A percentile compares a stretch with the other conserved stretches of the same genome.
Evolutionary conservation across 2,329 filamentous ascomycete species (phyloP).

Genomic region (Microsporum audouinii): DNA sequence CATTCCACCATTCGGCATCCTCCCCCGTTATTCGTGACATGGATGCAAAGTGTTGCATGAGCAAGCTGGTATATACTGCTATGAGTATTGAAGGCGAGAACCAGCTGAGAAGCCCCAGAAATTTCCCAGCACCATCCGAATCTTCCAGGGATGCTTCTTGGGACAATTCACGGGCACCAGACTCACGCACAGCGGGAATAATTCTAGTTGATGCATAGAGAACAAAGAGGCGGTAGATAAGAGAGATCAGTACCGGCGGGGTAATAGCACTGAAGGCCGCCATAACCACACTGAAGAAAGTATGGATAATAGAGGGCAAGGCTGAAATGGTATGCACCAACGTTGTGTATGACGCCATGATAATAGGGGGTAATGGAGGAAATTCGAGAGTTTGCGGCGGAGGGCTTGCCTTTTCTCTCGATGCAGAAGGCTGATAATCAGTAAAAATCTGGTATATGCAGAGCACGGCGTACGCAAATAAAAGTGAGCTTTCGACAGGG

Average conservation of each 20-base stretch:
- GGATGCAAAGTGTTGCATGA: conserved; percentile 90
- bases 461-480: conserved; percentile 96
- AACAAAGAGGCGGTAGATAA: conserved; percentile 86
- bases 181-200: conserved; percentile 83
- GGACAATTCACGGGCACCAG: conserved; percentile 68
- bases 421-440: conserved; percentile 76
- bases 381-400: conserved; percentile 57
- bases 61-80: conserved; percentile 85
- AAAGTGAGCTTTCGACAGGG: conserved; percentile 82
- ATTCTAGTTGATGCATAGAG: conserved; percentile 93
- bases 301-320: conserved; percentile 72
- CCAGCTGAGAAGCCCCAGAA: conserved; percentile 77
- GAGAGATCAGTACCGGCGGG: conserved; percentile 86
- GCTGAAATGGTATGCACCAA: conserved; percentile 72
- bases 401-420: conserved; percentile 43
- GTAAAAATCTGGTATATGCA: conserved; percentile 99
- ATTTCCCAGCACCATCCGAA: conserved; percentile 64
- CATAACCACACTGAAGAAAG: conserved; percentile 72
- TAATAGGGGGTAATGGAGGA: conserved; percentile 88
- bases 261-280: conserved; percentile 93
- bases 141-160: conserved; percentile 81
- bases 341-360: conserved; percentile 97
- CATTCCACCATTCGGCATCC: conserved; percentile 67
- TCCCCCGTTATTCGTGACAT: conserved; percentile 49
- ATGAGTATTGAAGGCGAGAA: conserved; percentile 92